phyloP scores from a whole-genome alignment of 352 stramenopile genomes.

The Phytophthora multivora region DNA sequence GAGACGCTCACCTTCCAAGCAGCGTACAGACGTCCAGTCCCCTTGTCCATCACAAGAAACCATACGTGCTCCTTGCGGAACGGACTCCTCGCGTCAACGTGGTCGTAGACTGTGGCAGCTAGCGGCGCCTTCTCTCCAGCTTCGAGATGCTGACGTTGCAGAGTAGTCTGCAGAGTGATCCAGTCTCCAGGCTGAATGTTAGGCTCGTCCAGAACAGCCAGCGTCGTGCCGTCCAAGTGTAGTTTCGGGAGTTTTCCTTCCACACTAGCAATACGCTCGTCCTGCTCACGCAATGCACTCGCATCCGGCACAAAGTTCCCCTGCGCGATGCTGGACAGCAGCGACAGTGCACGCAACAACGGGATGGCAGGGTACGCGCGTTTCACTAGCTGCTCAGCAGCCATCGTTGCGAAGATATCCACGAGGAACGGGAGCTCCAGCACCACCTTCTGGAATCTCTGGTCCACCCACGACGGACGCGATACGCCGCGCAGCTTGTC shows the following conservation, averaged over 20 bases:
- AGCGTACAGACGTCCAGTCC: constrained; percentile 56
- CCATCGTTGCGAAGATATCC: constrained; percentile 72
- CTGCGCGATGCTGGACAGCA: constrained; percentile 77
- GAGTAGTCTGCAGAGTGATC: constrained; percentile 66
- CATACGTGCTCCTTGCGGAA: constrained; percentile 82
- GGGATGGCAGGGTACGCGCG: constrained; percentile 61
- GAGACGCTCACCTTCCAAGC: constrained; percentile 62
- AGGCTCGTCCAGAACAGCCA: constrained; percentile 66
- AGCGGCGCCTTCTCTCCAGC: constrained; percentile 46
- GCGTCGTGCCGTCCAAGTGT: constrained; percentile 38
- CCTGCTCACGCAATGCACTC: constrained; percentile 62
- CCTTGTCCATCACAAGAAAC: constrained; percentile 72
- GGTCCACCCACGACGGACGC: constrained; percentile 73
- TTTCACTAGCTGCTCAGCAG: constrained; percentile 69
- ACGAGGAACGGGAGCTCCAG: constrained; percentile 80
- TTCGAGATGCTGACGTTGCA: constrained; percentile 58
- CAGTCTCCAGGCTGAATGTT: constrained; percentile 80
- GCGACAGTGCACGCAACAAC: constrained; percentile 57
- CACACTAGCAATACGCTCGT: constrained; percentile 35
- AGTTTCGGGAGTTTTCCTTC: constrained; percentile 43
- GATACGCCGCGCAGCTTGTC: constrained; percentile 70
- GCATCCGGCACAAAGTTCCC: constrained; percentile 72
- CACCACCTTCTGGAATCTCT: constrained; percentile 67
- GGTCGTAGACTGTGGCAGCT: constrained; percentile 72
- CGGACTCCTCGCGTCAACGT: constrained; percentile 62